These are phyloP conservation scores for Penicillium fimorum DNA, from an alignment of 495 filamentous ascomycete species.

Conservation along the genomic window DNA sequence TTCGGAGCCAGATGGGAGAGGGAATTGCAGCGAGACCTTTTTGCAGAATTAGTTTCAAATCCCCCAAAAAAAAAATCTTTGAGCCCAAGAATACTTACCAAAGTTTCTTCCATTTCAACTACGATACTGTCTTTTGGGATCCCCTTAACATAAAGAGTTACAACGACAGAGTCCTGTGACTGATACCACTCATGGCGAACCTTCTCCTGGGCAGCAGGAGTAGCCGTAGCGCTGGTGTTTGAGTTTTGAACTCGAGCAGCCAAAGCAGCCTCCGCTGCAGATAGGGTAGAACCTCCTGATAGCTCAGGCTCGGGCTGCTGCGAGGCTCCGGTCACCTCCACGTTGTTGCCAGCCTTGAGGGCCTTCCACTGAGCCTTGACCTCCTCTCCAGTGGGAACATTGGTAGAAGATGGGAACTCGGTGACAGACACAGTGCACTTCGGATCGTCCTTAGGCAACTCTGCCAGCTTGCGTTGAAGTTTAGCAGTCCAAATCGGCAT, in stretches of 20 bases:
- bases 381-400: constrained; percentile 44
- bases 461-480: constrained; percentile 47
- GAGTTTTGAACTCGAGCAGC: neutral
- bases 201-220: constrained; percentile 37
- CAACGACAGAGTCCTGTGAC: constrained; percentile 59
- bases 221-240: neutral
- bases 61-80: neutral
- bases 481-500: constrained; percentile 63
- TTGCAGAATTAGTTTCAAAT: neutral
- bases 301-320: constrained; percentile 14
- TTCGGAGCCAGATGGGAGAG: constrained; percentile 55
- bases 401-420: constrained; percentile 59
- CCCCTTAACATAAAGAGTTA: constrained; percentile 71
- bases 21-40: constrained; percentile 65
- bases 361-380: constrained; percentile 35
- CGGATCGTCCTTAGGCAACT: constrained; percentile 60
- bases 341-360: constrained; percentile 24
- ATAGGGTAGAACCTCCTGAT: neutral
- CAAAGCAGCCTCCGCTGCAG: neutral
- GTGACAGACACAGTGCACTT: constrained; percentile 54
- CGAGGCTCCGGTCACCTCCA: constrained; percentile 14
- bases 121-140: constrained; percentile 61
- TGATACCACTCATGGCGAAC: constrained; percentile 84
- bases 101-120: constrained; percentile 57
- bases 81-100: constrained; percentile 31